These are phyloP conservation scores for Alternaria angustiovoidea DNA, from an alignment of 2,329 filamentous ascomycete species.

Conservation along the genomic window DNA sequence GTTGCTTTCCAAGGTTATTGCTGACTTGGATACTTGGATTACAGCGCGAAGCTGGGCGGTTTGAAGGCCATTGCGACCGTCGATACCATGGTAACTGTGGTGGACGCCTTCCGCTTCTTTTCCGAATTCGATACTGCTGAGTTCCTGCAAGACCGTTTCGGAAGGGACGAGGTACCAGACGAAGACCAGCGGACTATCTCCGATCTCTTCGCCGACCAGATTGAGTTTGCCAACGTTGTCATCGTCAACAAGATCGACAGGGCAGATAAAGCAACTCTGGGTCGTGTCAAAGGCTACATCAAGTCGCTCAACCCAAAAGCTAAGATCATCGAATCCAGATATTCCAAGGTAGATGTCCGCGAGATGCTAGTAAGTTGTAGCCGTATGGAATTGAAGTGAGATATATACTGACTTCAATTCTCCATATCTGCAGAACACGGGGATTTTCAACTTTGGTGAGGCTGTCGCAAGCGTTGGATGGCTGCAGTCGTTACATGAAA, in stretches of 20 bases:
- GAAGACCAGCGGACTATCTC: conserved; percentile 79
- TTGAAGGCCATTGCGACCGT: conserved; percentile 71
- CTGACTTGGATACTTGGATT: not conserved
- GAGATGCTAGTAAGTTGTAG: conserved; percentile 60
- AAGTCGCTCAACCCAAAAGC: conserved; percentile 71
- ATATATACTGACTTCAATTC: not conserved
- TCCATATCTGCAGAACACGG: conserved; percentile 58
- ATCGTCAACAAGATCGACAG: conserved; percentile 75
- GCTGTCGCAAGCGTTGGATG: conserved; percentile 73
- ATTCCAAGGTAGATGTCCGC: conserved; percentile 66
- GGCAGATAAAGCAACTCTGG: conserved; percentile 58
- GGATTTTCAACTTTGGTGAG: conserved; percentile 69
- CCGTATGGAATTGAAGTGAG: not conserved
- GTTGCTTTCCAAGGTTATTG: not conserved
- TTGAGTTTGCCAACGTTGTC: conserved; percentile 79
- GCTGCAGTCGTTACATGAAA: conserved; percentile 73
- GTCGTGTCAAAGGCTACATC: conserved; percentile 62
- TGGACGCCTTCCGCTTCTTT: conserved; percentile 77
- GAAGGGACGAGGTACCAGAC: conserved; percentile 61
- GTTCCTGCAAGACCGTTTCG: conserved; percentile 69
- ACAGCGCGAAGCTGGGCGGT: conserved; percentile 60
- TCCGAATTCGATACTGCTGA: conserved; percentile 76
- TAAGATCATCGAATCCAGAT: conserved; percentile 68
- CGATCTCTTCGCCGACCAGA: conserved; percentile 78
- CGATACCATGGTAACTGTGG: conserved; percentile 75